phyloP scores from a whole-genome alignment of 73 alveolate genomes.

The Stentor coeruleus region DNA sequence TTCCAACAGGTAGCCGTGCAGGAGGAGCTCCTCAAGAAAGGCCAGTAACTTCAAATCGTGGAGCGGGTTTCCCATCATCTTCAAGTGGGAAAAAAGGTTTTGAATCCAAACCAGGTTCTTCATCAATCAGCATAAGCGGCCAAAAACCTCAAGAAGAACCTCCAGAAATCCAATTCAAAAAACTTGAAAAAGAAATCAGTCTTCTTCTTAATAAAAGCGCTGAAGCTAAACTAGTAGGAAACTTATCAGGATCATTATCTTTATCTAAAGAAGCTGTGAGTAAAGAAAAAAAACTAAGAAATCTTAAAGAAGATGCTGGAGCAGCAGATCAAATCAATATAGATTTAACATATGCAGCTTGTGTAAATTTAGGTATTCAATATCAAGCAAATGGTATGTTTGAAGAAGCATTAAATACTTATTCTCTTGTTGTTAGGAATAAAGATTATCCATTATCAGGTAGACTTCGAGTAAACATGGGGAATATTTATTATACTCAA shows the following conservation, averaged over 20 bases:
- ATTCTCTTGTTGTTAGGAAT: conserved; percentile 77
- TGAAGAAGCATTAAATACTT: conserved; percentile 79
- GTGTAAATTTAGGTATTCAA: conserved; percentile 55
- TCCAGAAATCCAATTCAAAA: conserved; percentile 53
- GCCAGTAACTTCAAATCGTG: conserved; percentile 24
- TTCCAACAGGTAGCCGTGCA: conserved; percentile 3
- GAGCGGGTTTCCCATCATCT: conserved; percentile 25
- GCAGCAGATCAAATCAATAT: conserved; percentile 62
- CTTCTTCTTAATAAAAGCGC: conserved; percentile 54
- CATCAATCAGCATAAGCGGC: background rate
- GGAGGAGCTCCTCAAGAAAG: conserved; percentile 1
- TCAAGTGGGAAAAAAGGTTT: conserved; percentile 28
- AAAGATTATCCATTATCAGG: conserved; percentile 70
- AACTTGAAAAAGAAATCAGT: conserved; percentile 64
- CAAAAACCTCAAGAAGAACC: conserved; percentile 15
- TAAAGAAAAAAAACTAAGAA: conserved; percentile 67
- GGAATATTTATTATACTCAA: conserved; percentile 95
- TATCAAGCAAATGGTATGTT: conserved; percentile 42
- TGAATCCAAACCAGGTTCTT: conserved; percentile 22
- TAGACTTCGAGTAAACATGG: conserved; percentile 92
- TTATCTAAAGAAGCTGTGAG: conserved; percentile 70
- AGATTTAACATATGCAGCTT: conserved; percentile 68
- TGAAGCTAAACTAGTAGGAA: conserved; percentile 39
- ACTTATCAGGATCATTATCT: conserved; percentile 46
- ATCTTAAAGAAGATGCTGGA: conserved; percentile 52